phyloP scores from a whole-genome alignment of 2,329 filamentous ascomycete species.

The Purpureocillium takamizusanense region DNA sequence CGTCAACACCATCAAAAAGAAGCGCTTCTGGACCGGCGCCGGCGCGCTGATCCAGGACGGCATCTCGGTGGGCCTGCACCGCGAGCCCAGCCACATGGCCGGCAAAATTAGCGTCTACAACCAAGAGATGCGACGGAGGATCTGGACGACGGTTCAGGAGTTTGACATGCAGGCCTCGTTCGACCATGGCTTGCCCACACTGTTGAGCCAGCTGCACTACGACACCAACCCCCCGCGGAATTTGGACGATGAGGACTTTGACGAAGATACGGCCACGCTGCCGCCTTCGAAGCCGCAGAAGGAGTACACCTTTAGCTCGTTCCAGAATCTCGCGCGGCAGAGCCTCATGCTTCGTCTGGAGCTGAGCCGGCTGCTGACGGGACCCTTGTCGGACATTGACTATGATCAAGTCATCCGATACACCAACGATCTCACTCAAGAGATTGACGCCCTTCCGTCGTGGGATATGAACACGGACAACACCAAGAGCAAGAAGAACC shows the following conservation, averaged over 20 bases:
- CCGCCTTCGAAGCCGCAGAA: conserved; percentile 40
- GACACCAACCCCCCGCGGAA: conserved; percentile 48
- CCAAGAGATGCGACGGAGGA: conserved; percentile 51
- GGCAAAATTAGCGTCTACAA: conserved; percentile 49
- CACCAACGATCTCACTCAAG: conserved; percentile 51
- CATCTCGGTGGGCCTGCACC: conserved; percentile 49
- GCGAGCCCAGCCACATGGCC: conserved; percentile 46
- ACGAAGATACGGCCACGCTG: conserved; percentile 40
- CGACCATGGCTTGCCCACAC: conserved; percentile 49
- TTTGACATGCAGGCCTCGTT: conserved; percentile 55
- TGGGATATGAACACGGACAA: conserved; percentile 36
- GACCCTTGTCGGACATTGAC: conserved; percentile 44
- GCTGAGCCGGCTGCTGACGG: conserved; percentile 46
- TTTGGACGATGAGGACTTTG: conserved; percentile 48
- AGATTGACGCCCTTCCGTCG: conserved; percentile 49
- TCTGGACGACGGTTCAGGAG: conserved; percentile 54
- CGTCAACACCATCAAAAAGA: conserved; percentile 56
- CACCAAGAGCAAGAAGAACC: conserved; percentile 37
- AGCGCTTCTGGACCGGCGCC: conserved; percentile 51
- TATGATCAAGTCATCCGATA: conserved; percentile 55
- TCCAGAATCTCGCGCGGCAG: conserved; percentile 47
- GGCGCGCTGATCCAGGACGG: conserved; percentile 48
- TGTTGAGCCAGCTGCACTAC: conserved; percentile 47
- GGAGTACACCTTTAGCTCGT: conserved; percentile 51
- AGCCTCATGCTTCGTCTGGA: conserved; percentile 48